A percentile compares a stretch with the other conserved stretches of the same genome.
Evolutionary conservation across 306 rosid species (phyloP).

Genomic region (Styphnolobium japonicum): DNA sequence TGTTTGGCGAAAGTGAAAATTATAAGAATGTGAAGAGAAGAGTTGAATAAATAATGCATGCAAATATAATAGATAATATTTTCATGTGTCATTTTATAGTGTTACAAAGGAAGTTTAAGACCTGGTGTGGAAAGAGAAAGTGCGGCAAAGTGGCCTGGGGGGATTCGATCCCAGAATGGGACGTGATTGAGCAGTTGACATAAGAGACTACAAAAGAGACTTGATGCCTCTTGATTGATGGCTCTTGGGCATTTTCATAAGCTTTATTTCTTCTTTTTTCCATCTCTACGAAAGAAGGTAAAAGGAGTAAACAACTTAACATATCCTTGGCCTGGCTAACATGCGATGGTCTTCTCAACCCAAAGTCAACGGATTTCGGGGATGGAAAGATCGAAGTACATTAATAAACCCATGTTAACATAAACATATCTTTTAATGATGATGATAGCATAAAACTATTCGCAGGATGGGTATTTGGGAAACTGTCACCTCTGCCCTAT

Average conservation of each 20-base stretch:
- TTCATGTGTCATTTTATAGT: neutral
- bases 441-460: neutral
- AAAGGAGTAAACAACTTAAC: too few relatives aligned
- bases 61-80: neutral
- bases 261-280: too few relatives aligned
- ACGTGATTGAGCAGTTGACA: too few relatives aligned
- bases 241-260: too few relatives aligned
- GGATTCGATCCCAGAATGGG: too few relatives aligned
- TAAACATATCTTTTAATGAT: too few relatives aligned
- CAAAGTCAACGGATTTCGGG: neutral
- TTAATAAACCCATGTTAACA: too few relatives aligned
- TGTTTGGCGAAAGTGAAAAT: neutral
- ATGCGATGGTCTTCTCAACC: neutral
- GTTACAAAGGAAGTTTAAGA: too few relatives aligned
- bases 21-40: neutral
- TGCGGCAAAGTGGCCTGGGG: too few relatives aligned
- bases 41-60: neutral
- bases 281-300: neutral
- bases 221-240: too few relatives aligned
- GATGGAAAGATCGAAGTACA: neutral
- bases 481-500: neutral
- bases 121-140: too few relatives aligned
- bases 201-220: too few relatives aligned
- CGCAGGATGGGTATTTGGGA: neutral
- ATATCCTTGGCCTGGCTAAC: neutral